Evolutionary conservation across 1,139 yeast species (phyloP).

Genomic region (Diutina pseudorugosa): DNA sequence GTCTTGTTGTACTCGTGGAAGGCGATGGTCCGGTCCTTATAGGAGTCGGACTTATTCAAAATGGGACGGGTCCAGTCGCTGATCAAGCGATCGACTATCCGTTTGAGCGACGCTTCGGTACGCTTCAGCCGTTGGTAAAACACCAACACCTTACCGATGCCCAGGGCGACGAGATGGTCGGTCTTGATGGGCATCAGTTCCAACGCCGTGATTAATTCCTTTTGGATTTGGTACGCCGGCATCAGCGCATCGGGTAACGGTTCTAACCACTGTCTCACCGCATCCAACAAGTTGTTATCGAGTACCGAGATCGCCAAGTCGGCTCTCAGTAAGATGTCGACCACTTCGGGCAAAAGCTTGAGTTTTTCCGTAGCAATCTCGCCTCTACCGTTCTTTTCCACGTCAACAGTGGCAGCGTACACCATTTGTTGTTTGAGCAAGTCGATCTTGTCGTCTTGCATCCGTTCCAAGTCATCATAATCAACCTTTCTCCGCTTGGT

Average conservation of each 20-base stretch:
- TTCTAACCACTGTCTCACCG: slow-evolving; percentile 93
- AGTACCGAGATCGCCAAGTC: slow-evolving; percentile 84
- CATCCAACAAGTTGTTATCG: slow-evolving; percentile 88
- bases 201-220: slow-evolving; percentile 66
- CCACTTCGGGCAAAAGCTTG: slow-evolving; percentile 69
- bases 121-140: slow-evolving; percentile 86
- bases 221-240: slow-evolving; percentile 94
- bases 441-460: slow-evolving; percentile 87
- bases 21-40: slow-evolving; percentile 74
- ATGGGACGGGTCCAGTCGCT: slow-evolving; percentile 99
- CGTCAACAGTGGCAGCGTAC: slow-evolving; percentile 83
- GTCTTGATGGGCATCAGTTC: slow-evolving; percentile 83
- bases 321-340: slow-evolving; percentile 64
- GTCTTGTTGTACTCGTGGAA: slow-evolving; percentile 60
- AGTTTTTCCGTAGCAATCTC: slow-evolving; percentile 81
- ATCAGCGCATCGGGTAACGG: slow-evolving; percentile 96
- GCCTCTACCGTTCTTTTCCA: slow-evolving; percentile 67
- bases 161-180: slow-evolving; percentile 87
- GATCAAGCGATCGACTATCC: slow-evolving; percentile 79
- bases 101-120: slow-evolving; percentile 77
- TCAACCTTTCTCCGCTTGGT: slow-evolving; percentile 51
- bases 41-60: slow-evolving; percentile 89
- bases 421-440: slow-evolving; percentile 83
- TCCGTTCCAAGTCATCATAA: slow-evolving; percentile 87
- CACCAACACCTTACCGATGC: slow-evolving; percentile 87